Conservation (phyloP, 1,284 basidiomycete species). For the Fomitopsis palustris region DNA sequence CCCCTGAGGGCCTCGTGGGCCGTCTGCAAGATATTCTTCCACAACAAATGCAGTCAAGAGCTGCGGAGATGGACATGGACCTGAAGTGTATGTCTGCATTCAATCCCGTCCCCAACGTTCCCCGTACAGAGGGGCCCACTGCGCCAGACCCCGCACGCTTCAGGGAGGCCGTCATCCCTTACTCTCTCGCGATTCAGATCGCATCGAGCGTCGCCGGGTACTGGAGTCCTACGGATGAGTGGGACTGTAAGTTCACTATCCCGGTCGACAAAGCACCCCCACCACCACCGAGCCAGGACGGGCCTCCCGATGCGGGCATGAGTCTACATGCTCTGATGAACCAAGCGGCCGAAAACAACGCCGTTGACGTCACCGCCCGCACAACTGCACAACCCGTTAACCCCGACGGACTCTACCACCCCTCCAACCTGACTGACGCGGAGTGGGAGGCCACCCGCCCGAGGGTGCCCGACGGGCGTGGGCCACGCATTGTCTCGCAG, state of each 20-base stretch:
- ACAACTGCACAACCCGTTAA: not conserved
- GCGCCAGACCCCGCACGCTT: conserved; percentile 22
- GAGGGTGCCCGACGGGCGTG: conserved; percentile 13
- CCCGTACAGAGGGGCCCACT: conserved; percentile 2
- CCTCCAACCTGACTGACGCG: conserved; percentile 1
- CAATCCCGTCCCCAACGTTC: conserved; percentile 39
- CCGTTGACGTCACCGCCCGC: conserved; percentile 3
- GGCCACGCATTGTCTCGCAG: conserved; percentile 36
- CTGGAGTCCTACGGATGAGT: conserved; percentile 72
- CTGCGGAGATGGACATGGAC: conserved; percentile 44
- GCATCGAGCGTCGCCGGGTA: conserved; percentile 52
- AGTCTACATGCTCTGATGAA: conserved; percentile 20
- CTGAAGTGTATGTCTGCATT: conserved; percentile 40
- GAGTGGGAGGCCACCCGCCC: conserved; percentile 8
- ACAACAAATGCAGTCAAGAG: conserved; percentile 22
- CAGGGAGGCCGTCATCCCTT: conserved; percentile 52
- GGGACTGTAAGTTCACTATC: conserved; percentile 51
- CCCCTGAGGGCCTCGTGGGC: conserved; percentile 44
- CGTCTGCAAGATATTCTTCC: conserved; percentile 37
- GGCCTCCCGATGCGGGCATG: not conserved
- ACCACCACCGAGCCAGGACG: not conserved
- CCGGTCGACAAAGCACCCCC: conserved; percentile 21
- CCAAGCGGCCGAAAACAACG: conserved; percentile 20
- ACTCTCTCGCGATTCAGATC: conserved; percentile 65
- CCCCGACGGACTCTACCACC: conserved; percentile 2